phyloP scores from a whole-genome alignment of 2,329 filamentous ascomycete genomes.

The Epicoccum nigrum region DNA sequence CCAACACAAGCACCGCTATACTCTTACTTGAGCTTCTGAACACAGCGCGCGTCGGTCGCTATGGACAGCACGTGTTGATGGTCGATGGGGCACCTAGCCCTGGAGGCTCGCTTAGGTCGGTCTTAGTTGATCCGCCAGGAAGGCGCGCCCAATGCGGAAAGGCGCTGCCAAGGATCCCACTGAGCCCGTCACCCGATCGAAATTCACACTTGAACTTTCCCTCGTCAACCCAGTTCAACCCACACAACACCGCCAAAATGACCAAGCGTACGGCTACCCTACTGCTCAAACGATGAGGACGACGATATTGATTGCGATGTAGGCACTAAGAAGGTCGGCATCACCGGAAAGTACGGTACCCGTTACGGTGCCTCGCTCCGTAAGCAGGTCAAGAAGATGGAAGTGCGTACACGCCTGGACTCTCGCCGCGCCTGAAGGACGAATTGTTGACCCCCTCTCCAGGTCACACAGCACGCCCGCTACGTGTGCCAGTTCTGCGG shows the following conservation, averaged over 20 bases:
- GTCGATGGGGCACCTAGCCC: no score
- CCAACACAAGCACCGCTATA: no score
- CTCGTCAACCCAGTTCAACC: conserved; percentile 20
- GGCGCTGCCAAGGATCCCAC: conserved; percentile 13
- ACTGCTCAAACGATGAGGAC: conserved; percentile 7
- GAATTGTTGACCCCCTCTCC: conserved; percentile 27
- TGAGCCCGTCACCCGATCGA: conserved; percentile 19
- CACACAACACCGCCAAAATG: conserved; percentile 61
- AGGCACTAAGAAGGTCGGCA: conserved; percentile 74
- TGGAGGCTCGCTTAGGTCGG: conserved; percentile 19
- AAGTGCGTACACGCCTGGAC: conserved; percentile 51
- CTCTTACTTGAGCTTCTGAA: no score
- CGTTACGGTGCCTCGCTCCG: conserved; percentile 98
- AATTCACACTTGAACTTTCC: conserved; percentile 21
- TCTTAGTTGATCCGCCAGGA: conserved; percentile 16
- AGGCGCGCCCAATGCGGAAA: conserved; percentile 10
- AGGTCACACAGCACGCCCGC: conserved; percentile 94
- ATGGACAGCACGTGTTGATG: no score
- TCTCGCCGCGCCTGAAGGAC: conserved; percentile 12
- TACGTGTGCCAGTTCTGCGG: conserved; percentile 93
- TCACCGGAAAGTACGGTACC: conserved; percentile 97
- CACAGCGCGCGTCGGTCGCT: no score
- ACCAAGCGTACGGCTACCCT: conserved; percentile 44
- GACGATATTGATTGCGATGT: conserved; percentile 28
- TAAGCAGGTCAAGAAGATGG: conserved; percentile 99